Conservation (phyloP, 2,329 filamentous ascomycete species). For the Trichoderma arundinaceum region DNA sequence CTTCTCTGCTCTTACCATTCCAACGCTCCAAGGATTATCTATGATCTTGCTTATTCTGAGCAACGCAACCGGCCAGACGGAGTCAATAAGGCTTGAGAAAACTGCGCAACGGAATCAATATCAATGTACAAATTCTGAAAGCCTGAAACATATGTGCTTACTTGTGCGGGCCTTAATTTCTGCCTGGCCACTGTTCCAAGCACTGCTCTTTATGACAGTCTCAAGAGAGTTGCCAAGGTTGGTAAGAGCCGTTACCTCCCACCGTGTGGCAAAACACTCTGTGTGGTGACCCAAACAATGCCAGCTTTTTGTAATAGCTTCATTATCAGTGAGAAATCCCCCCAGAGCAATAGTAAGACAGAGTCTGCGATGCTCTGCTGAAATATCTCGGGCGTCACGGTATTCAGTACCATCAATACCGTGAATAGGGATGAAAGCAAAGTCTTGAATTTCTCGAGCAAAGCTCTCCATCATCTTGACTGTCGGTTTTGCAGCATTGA, state of each 20-base stretch:
- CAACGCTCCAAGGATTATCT: constrained; percentile 81
- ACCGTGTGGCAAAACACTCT: constrained; percentile 83
- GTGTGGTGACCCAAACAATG: constrained; percentile 71
- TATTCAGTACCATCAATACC: constrained; percentile 49
- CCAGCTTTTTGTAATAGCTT: constrained; percentile 77
- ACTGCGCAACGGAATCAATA: constrained; percentile 43
- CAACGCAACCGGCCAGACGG: constrained; percentile 66
- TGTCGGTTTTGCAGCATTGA: constrained; percentile 85
- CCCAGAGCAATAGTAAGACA: constrained; percentile 83
- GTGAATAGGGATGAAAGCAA: constrained; percentile 79
- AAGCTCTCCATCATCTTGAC: constrained; percentile 89
- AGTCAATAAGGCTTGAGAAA: constrained; percentile 62
- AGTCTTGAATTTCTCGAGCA: constrained; percentile 83
- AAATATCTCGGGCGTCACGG: constrained; percentile 57
- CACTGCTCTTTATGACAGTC: constrained; percentile 75
- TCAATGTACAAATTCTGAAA: background rate
- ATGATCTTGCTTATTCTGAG: constrained; percentile 74
- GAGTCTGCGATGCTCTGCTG: constrained; percentile 68
- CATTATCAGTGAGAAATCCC: constrained; percentile 78
- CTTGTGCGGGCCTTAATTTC: constrained; percentile 55
- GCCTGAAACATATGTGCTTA: constrained; percentile 42
- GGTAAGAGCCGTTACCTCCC: constrained; percentile 78
- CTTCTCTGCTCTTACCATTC: constrained; percentile 78
- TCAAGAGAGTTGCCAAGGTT: constrained; percentile 80
- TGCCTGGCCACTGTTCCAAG: constrained; percentile 74